Evolutionary conservation across 352 stramenopile genomes (phyloP).

Genomic region (Thalassiosira mediterranea): DNA sequence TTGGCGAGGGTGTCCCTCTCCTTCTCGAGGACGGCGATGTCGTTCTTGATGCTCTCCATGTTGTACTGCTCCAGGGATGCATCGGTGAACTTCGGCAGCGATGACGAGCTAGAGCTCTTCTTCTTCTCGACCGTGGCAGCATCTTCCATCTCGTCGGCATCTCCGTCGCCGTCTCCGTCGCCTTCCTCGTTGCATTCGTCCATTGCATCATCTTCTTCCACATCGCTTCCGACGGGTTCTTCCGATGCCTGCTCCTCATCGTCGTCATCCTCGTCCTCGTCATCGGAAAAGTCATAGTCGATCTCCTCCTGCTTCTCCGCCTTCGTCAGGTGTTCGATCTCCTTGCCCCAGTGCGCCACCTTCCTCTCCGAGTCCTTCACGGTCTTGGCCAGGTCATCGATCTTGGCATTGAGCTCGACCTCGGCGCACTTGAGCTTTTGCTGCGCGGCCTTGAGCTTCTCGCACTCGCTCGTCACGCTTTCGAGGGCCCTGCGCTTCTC

Average conservation of each 20-base stretch:
- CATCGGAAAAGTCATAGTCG: conserved; percentile 70
- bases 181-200: conserved; percentile 40
- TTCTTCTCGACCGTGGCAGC: conserved; percentile 21
- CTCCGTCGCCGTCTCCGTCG: conserved; percentile 29
- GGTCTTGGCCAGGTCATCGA: conserved; percentile 92
- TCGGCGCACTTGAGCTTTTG: conserved; percentile 90
- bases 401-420: conserved; percentile 91
- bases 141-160: conserved; percentile 40
- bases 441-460: conserved; percentile 87
- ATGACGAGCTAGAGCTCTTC: conserved; percentile 15
- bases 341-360: conserved; percentile 84
- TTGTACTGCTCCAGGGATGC: conserved; percentile 88
- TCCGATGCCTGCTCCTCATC: conserved; percentile 64
- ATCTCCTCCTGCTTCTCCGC: conserved; percentile 75
- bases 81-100: conserved; percentile 85
- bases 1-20: conserved; percentile 92
- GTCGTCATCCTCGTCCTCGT: conserved; percentile 74
- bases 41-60: conserved; percentile 92
- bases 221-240: conserved; percentile 29
- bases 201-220: conserved; percentile 48
- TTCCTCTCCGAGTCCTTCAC: conserved; percentile 92
- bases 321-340: conserved; percentile 83
- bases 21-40: conserved; percentile 91
- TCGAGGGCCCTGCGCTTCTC: conserved; percentile 87
- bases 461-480: conserved; percentile 65